Evolutionary conservation across 2,329 filamentous ascomycete species (phyloP), one percentile per base, ranked within the genome.

Genomic region (Trichoderma semiorbis): DNA sequence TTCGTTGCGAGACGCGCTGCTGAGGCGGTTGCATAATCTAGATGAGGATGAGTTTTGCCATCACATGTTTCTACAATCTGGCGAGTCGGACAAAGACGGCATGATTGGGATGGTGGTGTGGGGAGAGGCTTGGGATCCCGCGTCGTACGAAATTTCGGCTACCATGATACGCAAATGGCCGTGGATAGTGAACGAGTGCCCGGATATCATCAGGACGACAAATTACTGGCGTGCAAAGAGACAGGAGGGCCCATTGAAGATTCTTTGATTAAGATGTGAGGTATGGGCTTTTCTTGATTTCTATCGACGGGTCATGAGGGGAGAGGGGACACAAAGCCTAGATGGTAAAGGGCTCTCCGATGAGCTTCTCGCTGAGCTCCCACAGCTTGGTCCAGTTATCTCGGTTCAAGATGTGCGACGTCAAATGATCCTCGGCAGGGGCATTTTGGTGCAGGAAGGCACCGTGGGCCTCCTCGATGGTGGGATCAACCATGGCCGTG

Each of bases 111-210:
- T 87, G 3, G 77, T 86, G 16, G 82, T 86, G 1, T 87, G 85
- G 85, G 83, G 84, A 2, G 82, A 85, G 16, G 79, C 85, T 0
- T 85, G 81, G 80, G 80, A 86, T 68, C 71, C 79, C 2, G 69
- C 72, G 0, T 83, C 80, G 16, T 88, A 85, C 85, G 86, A 87
- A 73, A 76, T 84, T 0, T 85, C 81, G 0, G 79, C 81, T 16
- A 67, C 71, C 0, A 86, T 88, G 73, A 72, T 83, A 10, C 76
- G 77, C 30, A 86, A 85, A 72, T 87, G 84, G 83, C 77, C 73
- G 3, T 79, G 79, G 76, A 63, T 84, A 16, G 50, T 83, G 1
- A 73, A 70, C 1, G 81, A 79, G 28, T 72, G 71, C 34, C 70
- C 70, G 16, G 58, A 69, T n/a, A 30, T 69, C 21, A 28, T 72